Evolutionary conservation across 2,329 filamentous ascomycete species (phyloP).

Genomic region (Penicillium sp.): DNA sequence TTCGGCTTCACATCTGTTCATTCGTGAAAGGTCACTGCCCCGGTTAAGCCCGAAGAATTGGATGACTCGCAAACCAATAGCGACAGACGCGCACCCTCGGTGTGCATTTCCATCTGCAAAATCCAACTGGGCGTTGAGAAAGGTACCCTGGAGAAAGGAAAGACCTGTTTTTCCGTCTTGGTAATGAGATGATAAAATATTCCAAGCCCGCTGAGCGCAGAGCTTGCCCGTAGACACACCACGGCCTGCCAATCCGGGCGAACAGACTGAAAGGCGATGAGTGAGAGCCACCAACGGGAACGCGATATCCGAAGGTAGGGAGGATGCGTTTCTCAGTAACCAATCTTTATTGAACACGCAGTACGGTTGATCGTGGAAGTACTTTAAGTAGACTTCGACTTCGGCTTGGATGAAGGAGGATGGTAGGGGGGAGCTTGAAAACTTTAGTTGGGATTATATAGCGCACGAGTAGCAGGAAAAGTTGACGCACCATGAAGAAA

Average conservation of each 20-base stretch:
- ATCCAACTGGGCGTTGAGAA: slow-evolving; percentile 25
- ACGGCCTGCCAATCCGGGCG: neutral
- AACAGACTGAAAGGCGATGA: slow-evolving; percentile 15
- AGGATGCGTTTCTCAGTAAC: slow-evolving; percentile 12
- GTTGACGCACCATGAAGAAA: neutral
- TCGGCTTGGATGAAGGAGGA: slow-evolving; percentile 15
- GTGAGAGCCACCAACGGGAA: slow-evolving; percentile 26
- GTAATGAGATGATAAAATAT: slow-evolving; percentile 19
- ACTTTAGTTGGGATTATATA: neutral
- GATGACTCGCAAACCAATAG: slow-evolving; percentile 21
- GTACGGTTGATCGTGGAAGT: slow-evolving; percentile 29
- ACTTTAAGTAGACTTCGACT: slow-evolving; percentile 19
- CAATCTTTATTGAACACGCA: slow-evolving; percentile 21
- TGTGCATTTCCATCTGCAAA: slow-evolving; percentile 24
- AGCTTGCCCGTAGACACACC: slow-evolving; percentile 2
- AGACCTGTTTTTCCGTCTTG: slow-evolving; percentile 14
- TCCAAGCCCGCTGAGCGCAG: slow-evolving; percentile 21
- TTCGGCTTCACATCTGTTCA: slow-evolving; percentile 10
- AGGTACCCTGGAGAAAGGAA: slow-evolving; percentile 24
- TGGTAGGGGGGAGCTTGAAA: neutral
- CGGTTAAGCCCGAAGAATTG: slow-evolving; percentile 23
- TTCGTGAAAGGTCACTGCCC: slow-evolving; percentile 8
- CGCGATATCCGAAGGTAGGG: slow-evolving; percentile 19
- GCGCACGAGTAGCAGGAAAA: neutral
- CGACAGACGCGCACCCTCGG: slow-evolving; percentile 21